Conservation (phyloP, 768 basidiomycete genomes). For the Boletus barrowsii region DNA sequence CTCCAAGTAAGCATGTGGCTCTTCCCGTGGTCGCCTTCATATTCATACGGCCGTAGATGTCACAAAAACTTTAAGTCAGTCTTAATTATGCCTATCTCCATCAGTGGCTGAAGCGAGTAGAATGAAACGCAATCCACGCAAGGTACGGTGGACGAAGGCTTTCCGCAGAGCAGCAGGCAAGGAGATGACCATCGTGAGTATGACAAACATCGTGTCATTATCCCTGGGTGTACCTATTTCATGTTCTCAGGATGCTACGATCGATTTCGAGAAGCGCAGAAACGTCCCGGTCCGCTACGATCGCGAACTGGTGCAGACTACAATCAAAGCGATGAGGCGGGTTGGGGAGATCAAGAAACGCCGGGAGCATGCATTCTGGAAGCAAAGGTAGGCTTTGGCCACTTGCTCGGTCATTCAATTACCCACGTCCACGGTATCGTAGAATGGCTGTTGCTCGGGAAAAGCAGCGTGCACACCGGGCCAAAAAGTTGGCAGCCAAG, state of each 20-base stretch:
- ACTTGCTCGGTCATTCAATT: background rate
- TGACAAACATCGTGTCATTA: constrained; percentile 1
- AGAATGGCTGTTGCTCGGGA: constrained; percentile 86
- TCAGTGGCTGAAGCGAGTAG: constrained; percentile 37
- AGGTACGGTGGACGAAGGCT: constrained; percentile 99
- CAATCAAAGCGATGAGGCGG: constrained; percentile 95
- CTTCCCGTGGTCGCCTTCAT: background rate
- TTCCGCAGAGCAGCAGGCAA: constrained; percentile 98
- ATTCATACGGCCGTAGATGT: constrained; percentile 54
- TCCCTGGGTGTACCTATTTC: background rate
- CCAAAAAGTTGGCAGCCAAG: constrained; percentile 56
- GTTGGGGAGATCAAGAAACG: constrained; percentile 87
- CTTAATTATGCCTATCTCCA: background rate
- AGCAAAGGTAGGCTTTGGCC: constrained; percentile 61
- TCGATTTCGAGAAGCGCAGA: constrained; percentile 98
- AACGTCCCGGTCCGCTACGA: constrained; percentile 97
- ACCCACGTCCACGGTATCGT: background rate
- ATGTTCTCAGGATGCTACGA: constrained; percentile 83
- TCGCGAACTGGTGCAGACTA: constrained; percentile 88
- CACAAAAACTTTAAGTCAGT: constrained; percentile 99
- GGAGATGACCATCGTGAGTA: constrained; percentile 94
- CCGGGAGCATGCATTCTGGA: constrained; percentile 95
- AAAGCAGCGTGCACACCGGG: constrained; percentile 72
- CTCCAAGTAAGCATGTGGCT: constrained; percentile 67
- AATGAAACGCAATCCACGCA: constrained; percentile 99